Evolutionary conservation across 2,329 filamentous ascomycete genomes (phyloP).

Genomic region (Fusarium sp.): DNA sequence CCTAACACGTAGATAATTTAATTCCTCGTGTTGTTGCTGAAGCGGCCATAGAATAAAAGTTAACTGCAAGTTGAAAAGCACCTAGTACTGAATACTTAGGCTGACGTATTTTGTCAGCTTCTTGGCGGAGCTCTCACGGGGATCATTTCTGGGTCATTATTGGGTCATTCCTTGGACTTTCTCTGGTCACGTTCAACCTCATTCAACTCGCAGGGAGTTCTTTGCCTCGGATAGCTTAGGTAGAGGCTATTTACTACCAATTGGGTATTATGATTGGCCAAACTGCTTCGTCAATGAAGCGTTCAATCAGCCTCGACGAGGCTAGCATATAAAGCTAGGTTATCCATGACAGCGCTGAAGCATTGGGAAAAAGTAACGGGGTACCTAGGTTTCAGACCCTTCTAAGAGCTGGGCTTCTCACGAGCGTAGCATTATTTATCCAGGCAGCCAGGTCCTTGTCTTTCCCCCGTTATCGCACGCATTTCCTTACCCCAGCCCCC

Average conservation of each 20-base stretch:
- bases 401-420: neutral
- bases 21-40: neutral
- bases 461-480: slow-evolving; percentile 27
- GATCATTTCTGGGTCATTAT: slow-evolving; percentile 29
- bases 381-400: slow-evolving; percentile 36
- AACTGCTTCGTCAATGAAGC: slow-evolving; percentile 4
- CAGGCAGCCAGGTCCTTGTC: neutral
- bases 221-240: slow-evolving; percentile 4
- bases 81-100: neutral
- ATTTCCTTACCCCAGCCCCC: slow-evolving; percentile 9
- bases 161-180: slow-evolving; percentile 26
- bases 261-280: slow-evolving; percentile 42
- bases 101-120: slow-evolving; percentile 33
- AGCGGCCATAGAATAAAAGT: neutral
- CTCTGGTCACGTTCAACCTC: slow-evolving; percentile 26
- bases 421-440: slow-evolving; percentile 12
- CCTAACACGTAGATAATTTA: neutral
- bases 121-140: slow-evolving; percentile 21
- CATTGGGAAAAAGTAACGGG: too few species aligned
- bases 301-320: slow-evolving; percentile 10
- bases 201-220: slow-evolving; percentile 21
- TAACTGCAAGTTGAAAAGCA: neutral
- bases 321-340: slow-evolving; percentile 1
- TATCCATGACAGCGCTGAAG: slow-evolving; percentile 16
- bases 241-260: slow-evolving; percentile 25